phyloP scores from a whole-genome alignment of 169 alveolate species.

The Plasmodium coatneyi region DNA sequence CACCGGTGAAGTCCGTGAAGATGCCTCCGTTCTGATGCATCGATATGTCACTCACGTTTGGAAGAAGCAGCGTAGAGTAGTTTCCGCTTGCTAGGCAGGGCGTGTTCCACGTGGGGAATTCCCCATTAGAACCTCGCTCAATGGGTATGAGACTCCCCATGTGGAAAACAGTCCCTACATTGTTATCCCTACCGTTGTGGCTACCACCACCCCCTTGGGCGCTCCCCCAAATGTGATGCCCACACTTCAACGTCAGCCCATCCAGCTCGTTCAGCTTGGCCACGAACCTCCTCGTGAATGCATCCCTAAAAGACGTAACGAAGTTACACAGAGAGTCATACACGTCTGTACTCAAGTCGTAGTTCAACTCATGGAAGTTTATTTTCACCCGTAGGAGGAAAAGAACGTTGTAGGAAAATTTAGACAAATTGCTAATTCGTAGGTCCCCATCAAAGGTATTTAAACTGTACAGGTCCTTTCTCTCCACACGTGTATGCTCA shows the following conservation, averaged over 20 bases:
- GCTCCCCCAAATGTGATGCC: background rate
- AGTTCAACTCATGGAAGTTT: slow-evolving; percentile 41
- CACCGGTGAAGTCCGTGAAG: background rate
- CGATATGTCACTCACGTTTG: background rate
- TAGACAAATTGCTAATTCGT: slow-evolving; percentile 8
- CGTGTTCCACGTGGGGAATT: background rate
- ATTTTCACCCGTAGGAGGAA: slow-evolving; percentile 13
- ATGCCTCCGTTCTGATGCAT: background rate
- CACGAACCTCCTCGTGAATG: background rate
- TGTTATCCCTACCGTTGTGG: background rate
- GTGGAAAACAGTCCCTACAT: too few relatives aligned
- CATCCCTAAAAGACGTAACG: slow-evolving; percentile 25
- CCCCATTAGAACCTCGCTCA: background rate
- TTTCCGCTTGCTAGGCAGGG: background rate
- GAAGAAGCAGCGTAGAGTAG: background rate
- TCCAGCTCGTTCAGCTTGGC: slow-evolving; percentile 3
- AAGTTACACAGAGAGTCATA: slow-evolving; percentile 23
- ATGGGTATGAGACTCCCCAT: background rate
- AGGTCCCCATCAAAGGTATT: slow-evolving; percentile 10
- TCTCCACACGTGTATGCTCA: background rate
- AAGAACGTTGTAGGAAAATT: slow-evolving; percentile 27
- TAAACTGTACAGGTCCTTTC: background rate
- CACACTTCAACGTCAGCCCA: slow-evolving; percentile 12
- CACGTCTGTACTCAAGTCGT: background rate
- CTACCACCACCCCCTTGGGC: background rate